Evolutionary conservation across 2,329 filamentous ascomycete genomes (phyloP).

Genomic region (Simplicillium sp.): DNA sequence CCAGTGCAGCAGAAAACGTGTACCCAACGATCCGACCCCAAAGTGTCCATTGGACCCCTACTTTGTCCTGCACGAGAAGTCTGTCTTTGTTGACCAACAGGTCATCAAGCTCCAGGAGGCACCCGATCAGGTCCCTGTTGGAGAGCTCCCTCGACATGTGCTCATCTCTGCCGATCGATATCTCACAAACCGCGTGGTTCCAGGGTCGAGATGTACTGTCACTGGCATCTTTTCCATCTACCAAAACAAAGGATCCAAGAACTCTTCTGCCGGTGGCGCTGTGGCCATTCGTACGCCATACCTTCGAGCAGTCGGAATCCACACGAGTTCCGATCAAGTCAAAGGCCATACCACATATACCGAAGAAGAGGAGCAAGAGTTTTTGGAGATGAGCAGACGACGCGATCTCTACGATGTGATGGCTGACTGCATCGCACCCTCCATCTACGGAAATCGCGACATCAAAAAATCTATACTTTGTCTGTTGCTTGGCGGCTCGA

Average conservation of each 20-base stretch:
- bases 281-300: constrained; percentile 96
- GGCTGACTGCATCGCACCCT: constrained; percentile 87
- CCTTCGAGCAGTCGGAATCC: constrained; percentile 83
- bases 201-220: constrained; percentile 85
- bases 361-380: constrained; percentile 96
- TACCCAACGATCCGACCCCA: constrained; percentile 56
- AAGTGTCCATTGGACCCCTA: constrained; percentile 91
- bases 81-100: constrained; percentile 92
- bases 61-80: constrained; percentile 90
- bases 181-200: constrained; percentile 89
- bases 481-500: constrained; percentile 85
- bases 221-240: constrained; percentile 99
- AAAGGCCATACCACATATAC: constrained; percentile 79
- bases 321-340: constrained; percentile 81
- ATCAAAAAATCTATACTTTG: constrained; percentile 98
- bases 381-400: constrained; percentile 77
- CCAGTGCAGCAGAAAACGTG: constrained; percentile 56
- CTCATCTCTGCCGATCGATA: constrained; percentile 95
- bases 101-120: constrained; percentile 97
- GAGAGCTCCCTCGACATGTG: constrained; percentile 89
- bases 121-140: constrained; percentile 93
- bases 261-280: constrained; percentile 62
- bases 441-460: constrained; percentile 90
- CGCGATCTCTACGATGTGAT: constrained; percentile 90
- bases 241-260: constrained; percentile 80